phyloP scores from a whole-genome alignment of 225 moss, liverwort and hornwort genomes.

The Asterella californica region DNA sequence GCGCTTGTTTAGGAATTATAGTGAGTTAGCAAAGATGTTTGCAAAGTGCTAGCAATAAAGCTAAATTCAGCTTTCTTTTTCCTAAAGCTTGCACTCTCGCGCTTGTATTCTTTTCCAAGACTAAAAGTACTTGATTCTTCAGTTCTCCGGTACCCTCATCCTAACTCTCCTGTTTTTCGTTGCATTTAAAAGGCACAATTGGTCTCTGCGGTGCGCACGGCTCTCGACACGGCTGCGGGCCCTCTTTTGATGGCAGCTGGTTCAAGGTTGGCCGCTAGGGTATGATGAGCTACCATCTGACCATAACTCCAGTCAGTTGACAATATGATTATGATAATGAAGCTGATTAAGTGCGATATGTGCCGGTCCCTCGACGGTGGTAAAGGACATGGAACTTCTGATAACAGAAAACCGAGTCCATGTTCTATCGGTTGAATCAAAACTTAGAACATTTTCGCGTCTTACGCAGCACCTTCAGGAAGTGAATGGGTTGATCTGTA shows the following conservation, averaged over 20 bases:
- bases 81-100: not conserved
- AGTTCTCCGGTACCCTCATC: not conserved
- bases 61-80: not conserved
- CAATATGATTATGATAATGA: conserved; percentile 5
- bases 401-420: not conserved
- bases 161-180: not conserved
- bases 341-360: not conserved
- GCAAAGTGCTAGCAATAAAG: not conserved
- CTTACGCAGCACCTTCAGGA: not conserved
- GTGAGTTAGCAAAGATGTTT: not conserved
- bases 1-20: not conserved
- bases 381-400: not conserved
- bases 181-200: conserved; percentile 62
- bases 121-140: not conserved
- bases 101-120: not conserved
- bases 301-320: not conserved
- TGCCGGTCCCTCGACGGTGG: not conserved
- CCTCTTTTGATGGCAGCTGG: conserved; percentile 89
- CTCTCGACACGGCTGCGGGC: conserved; percentile 84
- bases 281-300: conserved; percentile 26
- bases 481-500: not conserved
- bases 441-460: not conserved
- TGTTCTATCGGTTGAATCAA: not conserved
- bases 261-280: conserved; percentile 91
- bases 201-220: conserved; percentile 91